phyloP scores from a whole-genome alignment of 768 basidiomycete species.

The Psilocybe azurescens region DNA sequence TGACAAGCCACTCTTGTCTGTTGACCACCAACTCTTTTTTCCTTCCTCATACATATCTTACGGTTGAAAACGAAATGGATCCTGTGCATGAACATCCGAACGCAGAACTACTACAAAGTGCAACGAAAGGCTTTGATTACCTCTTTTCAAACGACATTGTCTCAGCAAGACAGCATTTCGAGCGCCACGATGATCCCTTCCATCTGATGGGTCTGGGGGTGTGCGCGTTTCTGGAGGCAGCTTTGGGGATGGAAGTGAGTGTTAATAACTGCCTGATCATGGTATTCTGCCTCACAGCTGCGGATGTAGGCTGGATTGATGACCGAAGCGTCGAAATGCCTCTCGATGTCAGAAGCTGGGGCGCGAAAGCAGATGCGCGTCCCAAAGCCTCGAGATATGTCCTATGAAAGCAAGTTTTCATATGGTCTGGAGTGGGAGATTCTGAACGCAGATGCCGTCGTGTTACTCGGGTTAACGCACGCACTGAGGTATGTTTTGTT shows the following conservation, averaged over 20 bases:
- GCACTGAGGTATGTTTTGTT: slow-evolving; percentile 61
- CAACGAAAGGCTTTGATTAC: slow-evolving; percentile 62
- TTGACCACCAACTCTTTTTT: too few species aligned
- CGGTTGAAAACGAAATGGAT: not conserved
- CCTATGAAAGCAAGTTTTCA: slow-evolving; percentile 47
- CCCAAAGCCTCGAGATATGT: slow-evolving; percentile 34
- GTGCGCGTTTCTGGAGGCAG: slow-evolving; percentile 77
- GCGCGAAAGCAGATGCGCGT: slow-evolving; percentile 55
- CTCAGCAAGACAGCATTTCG: slow-evolving; percentile 56
- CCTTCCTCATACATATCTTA: too few species aligned
- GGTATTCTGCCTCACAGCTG: not conserved
- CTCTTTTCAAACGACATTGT: slow-evolving; percentile 73
- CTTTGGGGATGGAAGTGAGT: slow-evolving; percentile 79
- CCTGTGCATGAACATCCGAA: slow-evolving; percentile 27
- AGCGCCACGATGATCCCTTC: slow-evolving; percentile 62
- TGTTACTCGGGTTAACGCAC: slow-evolving; percentile 73
- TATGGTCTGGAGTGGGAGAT: slow-evolving; percentile 81
- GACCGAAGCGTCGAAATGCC: slow-evolving; percentile 61
- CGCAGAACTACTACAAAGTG: slow-evolving; percentile 38
- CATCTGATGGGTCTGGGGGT: slow-evolving; percentile 77
- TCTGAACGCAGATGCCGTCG: slow-evolving; percentile 71
- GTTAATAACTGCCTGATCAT: too few species aligned
- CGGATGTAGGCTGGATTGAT: slow-evolving; percentile 57
- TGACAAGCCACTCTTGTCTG: too few species aligned
- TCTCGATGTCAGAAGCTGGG: slow-evolving; percentile 64